phyloP scores from a whole-genome alignment of 208 protist species.

The Leishmania mexicana region DNA sequence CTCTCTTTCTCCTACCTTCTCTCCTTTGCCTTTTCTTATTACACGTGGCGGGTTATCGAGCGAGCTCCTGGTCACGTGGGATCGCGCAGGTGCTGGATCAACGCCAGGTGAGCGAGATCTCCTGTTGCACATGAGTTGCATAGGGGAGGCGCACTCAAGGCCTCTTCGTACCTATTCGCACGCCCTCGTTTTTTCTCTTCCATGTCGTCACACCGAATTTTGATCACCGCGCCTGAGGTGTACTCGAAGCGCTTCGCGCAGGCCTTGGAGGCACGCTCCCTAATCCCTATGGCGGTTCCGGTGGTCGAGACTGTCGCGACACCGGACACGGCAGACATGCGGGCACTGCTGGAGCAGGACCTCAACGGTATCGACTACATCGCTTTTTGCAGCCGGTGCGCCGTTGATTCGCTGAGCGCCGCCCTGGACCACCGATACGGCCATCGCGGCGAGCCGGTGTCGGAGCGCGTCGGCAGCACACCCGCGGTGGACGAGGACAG shows the following conservation, averaged over 20 bases:
- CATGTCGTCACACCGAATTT: not conserved
- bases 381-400: slow-evolving; percentile 24
- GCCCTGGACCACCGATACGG: slow-evolving; percentile 12
- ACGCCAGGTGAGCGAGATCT: not conserved
- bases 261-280: slow-evolving; percentile 18
- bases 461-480: not conserved
- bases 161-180: not conserved
- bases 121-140: not conserved
- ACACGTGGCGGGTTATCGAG: not conserved
- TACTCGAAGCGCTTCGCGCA: slow-evolving; percentile 22
- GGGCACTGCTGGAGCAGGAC: slow-evolving; percentile 6
- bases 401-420: slow-evolving; percentile 12
- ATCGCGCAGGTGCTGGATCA: not conserved
- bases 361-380: slow-evolving; percentile 23
- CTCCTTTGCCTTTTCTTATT: not conserved
- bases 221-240: slow-evolving; percentile 19
- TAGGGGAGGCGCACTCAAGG: not conserved
- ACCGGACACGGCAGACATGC: slow-evolving; percentile 17
- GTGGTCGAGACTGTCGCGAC: slow-evolving; percentile 20
- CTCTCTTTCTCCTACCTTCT: not conserved
- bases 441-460: not conserved
- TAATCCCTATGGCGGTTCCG: slow-evolving; percentile 10
- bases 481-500: not conserved
- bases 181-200: not conserved
- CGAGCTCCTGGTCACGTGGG: not conserved